Conservation (phyloP, 345 rosid genomes). For the Syzygium aromaticum region DNA sequence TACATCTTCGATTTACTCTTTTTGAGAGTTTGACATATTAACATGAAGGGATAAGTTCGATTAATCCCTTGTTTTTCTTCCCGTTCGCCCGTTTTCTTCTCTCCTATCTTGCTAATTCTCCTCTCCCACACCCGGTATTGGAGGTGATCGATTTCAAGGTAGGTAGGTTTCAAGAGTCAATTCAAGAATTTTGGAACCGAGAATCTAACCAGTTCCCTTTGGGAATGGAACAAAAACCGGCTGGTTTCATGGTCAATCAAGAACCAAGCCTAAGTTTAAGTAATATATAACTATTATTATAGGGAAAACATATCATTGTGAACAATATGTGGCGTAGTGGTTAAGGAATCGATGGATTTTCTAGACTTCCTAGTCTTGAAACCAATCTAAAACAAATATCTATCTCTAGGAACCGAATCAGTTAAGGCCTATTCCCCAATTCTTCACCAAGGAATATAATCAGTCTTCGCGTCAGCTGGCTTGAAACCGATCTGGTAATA, state of each 20-base stretch:
- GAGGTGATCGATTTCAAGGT: neutral
- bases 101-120: neutral
- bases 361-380: neutral
- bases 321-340: neutral
- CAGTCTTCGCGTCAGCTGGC: rapidly evolving
- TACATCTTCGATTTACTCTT: neutral
- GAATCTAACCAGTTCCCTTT: too few species aligned
- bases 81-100: neutral
- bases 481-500: too few species aligned
- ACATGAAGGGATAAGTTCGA: neutral
- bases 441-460: neutral
- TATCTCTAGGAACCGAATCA: neutral
- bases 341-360: neutral
- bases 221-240: neutral
- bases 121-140: neutral
- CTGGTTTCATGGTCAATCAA: rapidly evolving
- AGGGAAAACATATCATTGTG: too few species aligned
- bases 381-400: neutral
- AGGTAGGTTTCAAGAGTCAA: too few species aligned
- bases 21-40: neutral
- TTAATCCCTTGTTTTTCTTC: neutral
- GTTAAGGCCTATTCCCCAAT: neutral
- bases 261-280: neutral
- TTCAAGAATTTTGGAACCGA: too few species aligned
- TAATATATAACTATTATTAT: too few species aligned